Evolutionary conservation across 306 rosid species (phyloP).

Genomic region (Erythrophleum fordii): DNA sequence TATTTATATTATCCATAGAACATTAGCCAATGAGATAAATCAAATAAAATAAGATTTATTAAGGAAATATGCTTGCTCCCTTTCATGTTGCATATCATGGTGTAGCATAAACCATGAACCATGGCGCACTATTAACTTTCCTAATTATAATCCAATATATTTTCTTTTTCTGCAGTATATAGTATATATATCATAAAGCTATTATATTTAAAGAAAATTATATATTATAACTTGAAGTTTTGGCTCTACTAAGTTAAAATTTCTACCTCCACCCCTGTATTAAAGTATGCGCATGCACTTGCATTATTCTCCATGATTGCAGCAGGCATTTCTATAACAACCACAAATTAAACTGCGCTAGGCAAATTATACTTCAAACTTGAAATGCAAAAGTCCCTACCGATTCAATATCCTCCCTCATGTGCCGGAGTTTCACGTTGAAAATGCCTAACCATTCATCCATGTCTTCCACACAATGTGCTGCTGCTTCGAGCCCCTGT

Average conservation of each 20-base stretch:
- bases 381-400: slow-evolving; percentile 52
- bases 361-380: slow-evolving; percentile 34
- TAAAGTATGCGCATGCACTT: background rate
- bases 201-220: background rate
- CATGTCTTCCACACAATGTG: slow-evolving; percentile 90
- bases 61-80: background rate
- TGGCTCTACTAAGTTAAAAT: background rate
- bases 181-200: background rate
- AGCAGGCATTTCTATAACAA: slow-evolving; percentile 23
- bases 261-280: background rate
- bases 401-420: slow-evolving; percentile 99
- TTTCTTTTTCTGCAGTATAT: background rate
- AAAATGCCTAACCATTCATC: slow-evolving; percentile 96
- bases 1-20: background rate
- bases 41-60: background rate
- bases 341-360: slow-evolving; percentile 32
- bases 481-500: slow-evolving; percentile 81
- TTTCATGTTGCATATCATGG: background rate
- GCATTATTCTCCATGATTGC: slow-evolving; percentile 16
- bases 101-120: background rate
- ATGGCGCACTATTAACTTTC: background rate
- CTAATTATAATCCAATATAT: background rate
- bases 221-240: background rate
- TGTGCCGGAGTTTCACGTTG: slow-evolving; percentile 94
- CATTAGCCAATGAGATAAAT: background rate